Evolutionary conservation across 225 moss, liverwort and hornwort genomes (phyloP).

Genomic region (Bryoerythrophyllum caledonicum): DNA sequence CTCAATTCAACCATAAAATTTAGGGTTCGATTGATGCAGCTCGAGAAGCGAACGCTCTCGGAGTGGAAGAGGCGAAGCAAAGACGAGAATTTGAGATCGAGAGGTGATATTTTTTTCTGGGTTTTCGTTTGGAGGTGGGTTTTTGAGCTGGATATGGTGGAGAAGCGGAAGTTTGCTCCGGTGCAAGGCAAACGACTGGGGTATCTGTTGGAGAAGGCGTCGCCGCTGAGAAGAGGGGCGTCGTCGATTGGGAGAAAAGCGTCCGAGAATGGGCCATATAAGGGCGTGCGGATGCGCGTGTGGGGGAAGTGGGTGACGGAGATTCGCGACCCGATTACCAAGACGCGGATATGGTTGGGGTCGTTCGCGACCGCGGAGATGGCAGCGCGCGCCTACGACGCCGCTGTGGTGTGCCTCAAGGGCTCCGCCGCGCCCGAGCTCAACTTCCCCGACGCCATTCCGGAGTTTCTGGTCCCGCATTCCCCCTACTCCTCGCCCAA

Average conservation of each 20-base stretch:
- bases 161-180: slow-evolving; percentile 20
- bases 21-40: slow-evolving; percentile 6
- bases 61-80: neutral
- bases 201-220: slow-evolving; percentile 18
- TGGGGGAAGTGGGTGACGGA: slow-evolving; percentile 64
- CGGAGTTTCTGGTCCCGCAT: slow-evolving; percentile 27
- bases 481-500: slow-evolving; percentile 36
- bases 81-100: slow-evolving; percentile 5
- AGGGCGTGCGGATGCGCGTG: slow-evolving; percentile 49
- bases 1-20: neutral
- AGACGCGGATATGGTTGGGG: slow-evolving; percentile 53
- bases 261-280: neutral
- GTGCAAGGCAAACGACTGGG: slow-evolving; percentile 24
- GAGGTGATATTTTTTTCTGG: neutral
- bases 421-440: slow-evolving; percentile 34
- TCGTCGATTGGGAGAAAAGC: neutral
- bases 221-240: slow-evolving; percentile 24
- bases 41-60: slow-evolving; percentile 10
- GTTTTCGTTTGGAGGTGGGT: too few species aligned
- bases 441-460: slow-evolving; percentile 41
- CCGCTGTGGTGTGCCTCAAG: slow-evolving; percentile 51
- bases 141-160: slow-evolving; percentile 40
- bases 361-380: slow-evolving; percentile 49
- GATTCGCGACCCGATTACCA: slow-evolving; percentile 40
- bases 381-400: slow-evolving; percentile 54